phyloP scores from a whole-genome alignment of 768 basidiomycete genomes.

The Suillus spraguei region DNA sequence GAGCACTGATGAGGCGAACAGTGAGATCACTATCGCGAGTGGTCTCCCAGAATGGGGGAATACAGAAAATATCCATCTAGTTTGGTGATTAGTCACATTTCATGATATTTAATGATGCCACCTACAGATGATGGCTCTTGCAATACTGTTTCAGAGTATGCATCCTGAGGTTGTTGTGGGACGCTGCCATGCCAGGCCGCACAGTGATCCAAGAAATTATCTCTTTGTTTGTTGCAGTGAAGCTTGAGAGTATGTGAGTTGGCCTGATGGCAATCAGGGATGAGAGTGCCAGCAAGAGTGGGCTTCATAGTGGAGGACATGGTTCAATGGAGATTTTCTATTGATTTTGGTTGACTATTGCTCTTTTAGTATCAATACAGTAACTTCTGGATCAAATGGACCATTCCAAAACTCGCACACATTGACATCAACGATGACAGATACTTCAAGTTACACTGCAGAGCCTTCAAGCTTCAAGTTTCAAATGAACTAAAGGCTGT shows the following conservation, averaged over 20 bases:
- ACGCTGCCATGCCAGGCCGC: neutral
- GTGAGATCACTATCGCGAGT: neutral
- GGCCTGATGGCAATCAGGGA: neutral
- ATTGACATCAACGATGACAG: too few relatives aligned
- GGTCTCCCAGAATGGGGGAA: conserved; percentile 7
- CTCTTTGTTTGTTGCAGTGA: neutral
- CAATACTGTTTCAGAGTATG: neutral
- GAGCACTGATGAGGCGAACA: neutral
- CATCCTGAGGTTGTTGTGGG: neutral
- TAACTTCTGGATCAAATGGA: too few relatives aligned
- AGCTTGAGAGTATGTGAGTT: neutral
- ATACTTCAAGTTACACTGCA: too few relatives aligned
- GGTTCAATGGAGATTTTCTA: too few relatives aligned
- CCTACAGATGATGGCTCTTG: neutral
- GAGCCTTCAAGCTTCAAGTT: too few relatives aligned
- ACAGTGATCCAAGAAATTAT: neutral
- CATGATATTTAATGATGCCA: neutral
- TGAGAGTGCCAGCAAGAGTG: neutral
- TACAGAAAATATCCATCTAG: neutral
- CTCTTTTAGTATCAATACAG: neutral
- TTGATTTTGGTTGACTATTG: neutral
- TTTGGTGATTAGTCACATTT: neutral
- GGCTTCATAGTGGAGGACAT: neutral
- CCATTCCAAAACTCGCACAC: too few relatives aligned
- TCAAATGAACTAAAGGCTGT: too few relatives aligned